Base-by-base conservation (phyloP, 768 basidiomycete genomes). In the Lactarius psammicola region DNA sequence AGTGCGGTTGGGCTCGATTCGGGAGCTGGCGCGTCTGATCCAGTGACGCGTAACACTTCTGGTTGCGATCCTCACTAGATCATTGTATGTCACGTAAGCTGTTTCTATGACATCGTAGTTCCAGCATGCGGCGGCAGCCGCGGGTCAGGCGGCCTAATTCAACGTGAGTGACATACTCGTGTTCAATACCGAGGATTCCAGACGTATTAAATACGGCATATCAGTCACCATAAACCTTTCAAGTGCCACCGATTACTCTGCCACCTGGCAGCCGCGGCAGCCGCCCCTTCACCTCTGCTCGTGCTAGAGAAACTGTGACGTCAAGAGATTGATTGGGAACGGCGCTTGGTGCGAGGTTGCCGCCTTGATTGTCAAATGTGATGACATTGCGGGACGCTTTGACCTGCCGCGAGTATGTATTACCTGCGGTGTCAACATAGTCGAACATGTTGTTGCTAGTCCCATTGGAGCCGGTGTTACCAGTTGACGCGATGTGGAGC, bases 1-100 rank as follows among this genome's bases (percentile, higher is more conserved):
- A 51, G n/a, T n/a, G n/a, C n/a, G 15, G 36, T 15, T 56, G 66
- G 85, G 36, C 81, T 94, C n/a, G 89, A 93, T 74, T 80, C 83
- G 26, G 85, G 89, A 72, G 86, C 86, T 2, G 94, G 60, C 82
- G 86, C 55, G 80, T 93, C 65, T 96, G 60, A 95, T 95, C 83
- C 95, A 20, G 46, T 36, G 44, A 15, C 44, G 33, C 38, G 55
- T n/a, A 31, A 53, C 34, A 20, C 38, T 34, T 55, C 36, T 31
- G 42, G 23, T 55, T 17, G 49, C 65, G 33, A 71, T 74, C 74
- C 75, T 75, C 72, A 72, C 62, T 73, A 74, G 73, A 74, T 74
- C 68, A 68, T 71, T 62, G 66, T 64, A 59, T 70, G n/a, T n/a
- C 46, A 49, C 70, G 69, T 70, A 26, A 63, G 26, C n/a, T 42